phyloP scores from a whole-genome alignment of 495 filamentous ascomycete species.

The Peziza echinospora region DNA sequence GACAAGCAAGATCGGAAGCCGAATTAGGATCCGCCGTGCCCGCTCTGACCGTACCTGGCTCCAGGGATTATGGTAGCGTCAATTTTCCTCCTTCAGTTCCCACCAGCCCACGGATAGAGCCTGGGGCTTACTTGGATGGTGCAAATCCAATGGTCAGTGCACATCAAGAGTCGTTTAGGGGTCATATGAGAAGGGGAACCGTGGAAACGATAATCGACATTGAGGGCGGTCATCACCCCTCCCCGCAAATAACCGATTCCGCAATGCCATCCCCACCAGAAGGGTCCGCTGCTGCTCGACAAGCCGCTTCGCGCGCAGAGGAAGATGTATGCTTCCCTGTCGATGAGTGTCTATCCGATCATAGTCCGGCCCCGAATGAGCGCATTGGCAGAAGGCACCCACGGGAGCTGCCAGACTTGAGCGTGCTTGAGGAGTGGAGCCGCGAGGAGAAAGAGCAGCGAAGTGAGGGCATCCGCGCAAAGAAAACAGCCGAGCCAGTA shows the following conservation, averaged over 20 bases:
- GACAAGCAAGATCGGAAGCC: constrained; percentile 20
- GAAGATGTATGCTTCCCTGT: constrained; percentile 72
- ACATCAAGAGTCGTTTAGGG: constrained; percentile 3
- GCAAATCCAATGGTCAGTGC: not conserved
- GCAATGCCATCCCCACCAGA: constrained; percentile 12
- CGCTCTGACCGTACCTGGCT: not conserved
- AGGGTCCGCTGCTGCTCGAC: constrained; percentile 8
- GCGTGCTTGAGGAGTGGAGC: constrained; percentile 75
- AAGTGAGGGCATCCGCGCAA: constrained; percentile 65
- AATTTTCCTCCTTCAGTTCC: constrained; percentile 96
- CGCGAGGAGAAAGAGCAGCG: constrained; percentile 74
- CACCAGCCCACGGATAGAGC: constrained; percentile 40
- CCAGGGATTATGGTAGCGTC: constrained; percentile 24
- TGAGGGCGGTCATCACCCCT: not conserved
- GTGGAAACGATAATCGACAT: constrained; percentile 22
- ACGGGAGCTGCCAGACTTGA: constrained; percentile 45
- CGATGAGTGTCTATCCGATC: constrained; percentile 21
- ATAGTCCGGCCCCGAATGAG: constrained; percentile 17
- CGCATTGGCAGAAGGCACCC: constrained; percentile 22
- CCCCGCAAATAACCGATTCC: not conserved
- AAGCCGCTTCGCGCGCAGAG: constrained; percentile 27
- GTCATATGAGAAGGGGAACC: constrained; percentile 24
- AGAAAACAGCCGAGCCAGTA: constrained; percentile 83
- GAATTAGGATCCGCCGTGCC: constrained; percentile 36
- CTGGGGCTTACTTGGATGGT: constrained; percentile 17